Evolutionary conservation across 1,284 basidiomycete species (phyloP).

Genomic region (Farysia itapuensis): DNA sequence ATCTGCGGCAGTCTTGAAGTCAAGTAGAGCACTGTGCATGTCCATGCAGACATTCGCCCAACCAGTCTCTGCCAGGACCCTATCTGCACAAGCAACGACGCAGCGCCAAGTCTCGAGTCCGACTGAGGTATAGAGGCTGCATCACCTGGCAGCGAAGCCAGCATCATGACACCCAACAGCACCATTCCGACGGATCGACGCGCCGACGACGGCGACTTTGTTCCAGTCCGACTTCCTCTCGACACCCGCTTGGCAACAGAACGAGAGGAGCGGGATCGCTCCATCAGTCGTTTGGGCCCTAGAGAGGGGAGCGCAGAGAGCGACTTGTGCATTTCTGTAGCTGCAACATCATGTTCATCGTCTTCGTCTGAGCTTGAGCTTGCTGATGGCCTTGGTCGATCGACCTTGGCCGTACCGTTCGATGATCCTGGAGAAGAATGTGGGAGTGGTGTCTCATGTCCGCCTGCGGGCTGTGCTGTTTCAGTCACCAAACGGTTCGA

Average conservation of each 20-base stretch:
- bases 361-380: conserved; percentile 1
- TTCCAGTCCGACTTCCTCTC: conserved; percentile 8
- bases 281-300: neutral
- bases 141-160: conserved; percentile 6
- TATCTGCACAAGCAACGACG: neutral
- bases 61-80: conserved; percentile 24
- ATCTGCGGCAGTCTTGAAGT: conserved; percentile 59
- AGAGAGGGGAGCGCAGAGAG: conserved; percentile 5
- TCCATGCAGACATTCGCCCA: conserved; percentile 54
- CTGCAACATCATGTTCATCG: conserved; percentile 1
- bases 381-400: neutral
- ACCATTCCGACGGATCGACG: conserved; percentile 30
- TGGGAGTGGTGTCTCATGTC: neutral
- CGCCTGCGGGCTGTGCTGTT: neutral
- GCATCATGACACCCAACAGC: conserved; percentile 23
- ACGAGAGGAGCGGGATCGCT: conserved; percentile 4
- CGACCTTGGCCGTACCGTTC: conserved; percentile 12
- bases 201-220: conserved; percentile 22
- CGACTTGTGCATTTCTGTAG: conserved; percentile 4
- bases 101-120: neutral
- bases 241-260: neutral
- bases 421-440: conserved; percentile 3
- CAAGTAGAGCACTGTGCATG: conserved; percentile 57
- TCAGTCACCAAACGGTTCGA: neutral
- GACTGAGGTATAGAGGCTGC: conserved; percentile 1